phyloP scores from a whole-genome alignment of 1,284 basidiomycete species.

The Caloboletus inedulis region DNA sequence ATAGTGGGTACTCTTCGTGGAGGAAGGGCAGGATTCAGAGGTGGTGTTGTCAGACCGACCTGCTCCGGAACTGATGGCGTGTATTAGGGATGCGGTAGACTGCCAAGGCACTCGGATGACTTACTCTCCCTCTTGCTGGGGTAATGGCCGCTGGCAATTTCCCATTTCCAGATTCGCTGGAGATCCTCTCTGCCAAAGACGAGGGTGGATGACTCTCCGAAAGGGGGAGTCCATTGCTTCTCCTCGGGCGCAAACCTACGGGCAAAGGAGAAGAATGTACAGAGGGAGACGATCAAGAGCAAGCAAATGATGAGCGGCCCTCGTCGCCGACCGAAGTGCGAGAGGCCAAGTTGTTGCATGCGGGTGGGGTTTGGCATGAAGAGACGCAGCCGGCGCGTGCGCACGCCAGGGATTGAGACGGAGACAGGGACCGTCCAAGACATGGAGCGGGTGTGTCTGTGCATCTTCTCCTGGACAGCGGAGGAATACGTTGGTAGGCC shows the following conservation, averaged over 20 bases:
- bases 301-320: constrained; percentile 51
- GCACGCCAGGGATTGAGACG: constrained; percentile 58
- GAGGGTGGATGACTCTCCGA: constrained; percentile 70
- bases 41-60: constrained; percentile 54
- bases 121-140: constrained; percentile 74
- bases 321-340: constrained; percentile 56
- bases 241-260: constrained; percentile 53
- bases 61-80: constrained; percentile 63
- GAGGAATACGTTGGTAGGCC: constrained; percentile 59
- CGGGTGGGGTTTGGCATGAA: constrained; percentile 63
- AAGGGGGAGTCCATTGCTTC: constrained; percentile 69
- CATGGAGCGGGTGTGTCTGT: constrained; percentile 43
- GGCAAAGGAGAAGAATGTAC: constrained; percentile 57
- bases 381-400: constrained; percentile 48
- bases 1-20: constrained; percentile 42
- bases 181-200: constrained; percentile 76
- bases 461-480: constrained; percentile 67
- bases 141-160: constrained; percentile 87
- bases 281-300: constrained; percentile 46
- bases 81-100: background rate
- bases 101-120: constrained; percentile 31
- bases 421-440: constrained; percentile 61
- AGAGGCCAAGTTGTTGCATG: constrained; percentile 54
- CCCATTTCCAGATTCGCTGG: constrained; percentile 90
- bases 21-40: constrained; percentile 72